Evolutionary conservation across 108 stramenopile species (phyloP).

Genomic region (Poteriospumella lacustris): DNA sequence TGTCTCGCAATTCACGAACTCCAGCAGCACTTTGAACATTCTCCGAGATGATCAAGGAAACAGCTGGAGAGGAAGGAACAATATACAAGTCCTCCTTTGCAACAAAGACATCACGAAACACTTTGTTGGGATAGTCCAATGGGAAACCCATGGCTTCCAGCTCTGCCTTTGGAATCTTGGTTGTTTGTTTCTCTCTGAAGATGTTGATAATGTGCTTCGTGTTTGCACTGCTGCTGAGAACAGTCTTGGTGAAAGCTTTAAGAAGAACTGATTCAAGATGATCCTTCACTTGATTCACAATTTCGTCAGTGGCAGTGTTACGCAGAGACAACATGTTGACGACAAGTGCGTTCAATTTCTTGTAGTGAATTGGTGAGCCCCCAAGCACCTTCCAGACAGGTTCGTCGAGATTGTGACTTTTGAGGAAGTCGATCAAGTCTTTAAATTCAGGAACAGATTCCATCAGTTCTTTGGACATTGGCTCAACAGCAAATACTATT

Average conservation of each 20-base stretch:
- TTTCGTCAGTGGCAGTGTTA: constrained; percentile 3
- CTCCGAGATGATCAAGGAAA: neutral
- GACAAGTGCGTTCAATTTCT: constrained; percentile 1
- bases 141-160: neutral
- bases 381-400: constrained; percentile 26
- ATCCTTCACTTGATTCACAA: constrained; percentile 28
- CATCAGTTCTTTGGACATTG: neutral
- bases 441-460: constrained; percentile 28
- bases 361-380: constrained; percentile 14
- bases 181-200: neutral
- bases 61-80: neutral
- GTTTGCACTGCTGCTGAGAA: constrained; percentile 13
- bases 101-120: neutral
- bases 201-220: neutral
- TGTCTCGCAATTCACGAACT: constrained; percentile 2
- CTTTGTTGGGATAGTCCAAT: neutral
- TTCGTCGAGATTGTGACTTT: constrained; percentile 26
- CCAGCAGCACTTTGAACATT: neutral
- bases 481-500: neutral
- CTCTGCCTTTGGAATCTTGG: neutral
- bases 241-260: constrained; percentile 8
- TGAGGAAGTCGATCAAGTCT: constrained; percentile 21
- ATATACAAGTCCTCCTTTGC: neutral
- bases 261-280: constrained; percentile 20
- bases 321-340: constrained; percentile 16